Base-by-base conservation (phyloP, 208 protist species). In the Trypanosoma conorhini region DNA sequence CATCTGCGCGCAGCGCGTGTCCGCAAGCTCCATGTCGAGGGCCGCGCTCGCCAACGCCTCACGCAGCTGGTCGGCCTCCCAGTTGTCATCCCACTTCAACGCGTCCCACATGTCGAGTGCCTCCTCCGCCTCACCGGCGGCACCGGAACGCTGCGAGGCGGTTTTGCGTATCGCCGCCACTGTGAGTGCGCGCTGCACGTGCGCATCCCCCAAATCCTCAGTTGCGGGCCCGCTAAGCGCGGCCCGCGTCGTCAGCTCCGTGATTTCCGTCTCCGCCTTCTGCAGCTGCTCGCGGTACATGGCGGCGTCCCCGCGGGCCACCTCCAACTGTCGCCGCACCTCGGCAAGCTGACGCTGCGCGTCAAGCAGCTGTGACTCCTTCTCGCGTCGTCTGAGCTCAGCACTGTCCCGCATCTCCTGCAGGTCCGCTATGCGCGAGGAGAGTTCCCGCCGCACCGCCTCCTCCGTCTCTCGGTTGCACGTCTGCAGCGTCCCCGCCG, bases 1-100 rank as follows among this genome's bases (percentile, higher is more conserved):
- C 83, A 92, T 84, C 58, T 93, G 83, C 52, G 82, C 56, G 57
- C 79, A 86, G 21, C 86, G 91, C n/a, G 82, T 82, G 44, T 92
- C 72, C 3, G 91, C 86, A n/a, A 94, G 76, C 66, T 93, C 88
- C 62, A 93, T 78, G 57, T 96, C 91, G 31, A 93, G 80, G n/a
- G 81, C 85, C 7, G 91, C 86, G 1, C 85, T 83, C 26, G 88
- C 73, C n/a, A 96, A 69, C 1, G 85, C 84, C 80, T 96, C 91
- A 9, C 88, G 88, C 71, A 96, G 55, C 65, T 94, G 74, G 13
- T 78, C 78, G 57, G 73, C 70, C 79, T 96, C 91, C 88, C 88
- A 94, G 26, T 75, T 60, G 1, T 82, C 85, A 67, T 96, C 87
- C 88, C 91, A 96, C 9, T 74, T 40, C 15, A 94, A 77, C 0